Percentiles rank a stretch among this genome's conserved stretches.
Evolutionary conservation across 805 yeast species (phyloP).

Genomic region (Myxozyma lipomycoides): DNA sequence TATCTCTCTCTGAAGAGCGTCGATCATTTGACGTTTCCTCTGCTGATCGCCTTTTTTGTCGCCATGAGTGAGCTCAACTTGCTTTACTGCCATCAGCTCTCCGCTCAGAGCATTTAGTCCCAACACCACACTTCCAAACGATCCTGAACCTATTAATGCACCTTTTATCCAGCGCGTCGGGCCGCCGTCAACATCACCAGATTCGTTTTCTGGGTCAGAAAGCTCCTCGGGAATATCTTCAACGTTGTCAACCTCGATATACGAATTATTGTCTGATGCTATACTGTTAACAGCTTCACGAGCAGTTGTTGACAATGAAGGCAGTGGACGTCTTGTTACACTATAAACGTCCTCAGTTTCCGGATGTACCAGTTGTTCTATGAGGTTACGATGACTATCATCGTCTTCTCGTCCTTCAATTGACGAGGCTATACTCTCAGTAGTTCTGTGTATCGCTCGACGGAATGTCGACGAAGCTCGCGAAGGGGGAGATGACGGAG

Average conservation of each 20-base stretch:
- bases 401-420: slow-evolving; percentile 2
- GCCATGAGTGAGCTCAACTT: slow-evolving; percentile 56
- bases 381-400: neutral
- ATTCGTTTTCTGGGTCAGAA: slow-evolving; percentile 30
- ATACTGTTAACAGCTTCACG: slow-evolving; percentile 12
- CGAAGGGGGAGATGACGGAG: slow-evolving; percentile 6
- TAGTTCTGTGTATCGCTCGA: slow-evolving; percentile 3
- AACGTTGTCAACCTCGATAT: slow-evolving; percentile 24
- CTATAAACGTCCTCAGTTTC: neutral
- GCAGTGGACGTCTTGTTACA: slow-evolving; percentile 6
- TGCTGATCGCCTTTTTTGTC: slow-evolving; percentile 32
- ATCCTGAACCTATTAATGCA: slow-evolving; percentile 88
- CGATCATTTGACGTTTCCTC: slow-evolving; percentile 56
- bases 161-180: slow-evolving; percentile 91
- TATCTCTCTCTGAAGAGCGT: slow-evolving; percentile 77
- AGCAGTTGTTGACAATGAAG: slow-evolving; percentile 7
- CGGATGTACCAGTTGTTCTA: neutral
- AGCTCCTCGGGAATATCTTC: slow-evolving; percentile 25
- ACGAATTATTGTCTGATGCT: slow-evolving; percentile 25
- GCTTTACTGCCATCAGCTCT: slow-evolving; percentile 95
- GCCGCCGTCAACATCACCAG: slow-evolving; percentile 44
- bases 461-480: slow-evolving; percentile 6
- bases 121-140: slow-evolving; percentile 87
- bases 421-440: slow-evolving; percentile 6
- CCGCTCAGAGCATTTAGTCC: slow-evolving; percentile 93